These are phyloP conservation scores for Candida anglica DNA, from an alignment of 805 yeast species.

Conservation along the genomic window DNA sequence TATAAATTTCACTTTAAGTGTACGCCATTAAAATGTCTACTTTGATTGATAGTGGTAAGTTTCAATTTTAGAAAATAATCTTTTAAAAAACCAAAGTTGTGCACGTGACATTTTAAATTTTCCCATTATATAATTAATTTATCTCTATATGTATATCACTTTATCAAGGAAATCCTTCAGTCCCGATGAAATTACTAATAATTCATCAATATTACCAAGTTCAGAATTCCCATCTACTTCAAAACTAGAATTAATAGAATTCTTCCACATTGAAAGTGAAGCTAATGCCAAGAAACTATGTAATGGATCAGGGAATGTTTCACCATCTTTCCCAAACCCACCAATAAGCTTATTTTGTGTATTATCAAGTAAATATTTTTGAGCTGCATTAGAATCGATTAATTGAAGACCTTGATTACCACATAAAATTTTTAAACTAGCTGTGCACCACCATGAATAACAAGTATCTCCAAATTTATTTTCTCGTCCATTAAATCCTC, in stretches of 20 bases:
- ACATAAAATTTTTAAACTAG: constrained; percentile 47
- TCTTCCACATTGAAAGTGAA: constrained; percentile 33
- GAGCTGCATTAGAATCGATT: constrained; percentile 31
- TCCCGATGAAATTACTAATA: neutral
- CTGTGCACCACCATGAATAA: constrained; percentile 81
- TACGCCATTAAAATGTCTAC: too few relatives aligned
- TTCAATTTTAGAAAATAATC: too few relatives aligned
- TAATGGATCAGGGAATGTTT: constrained; percentile 64
- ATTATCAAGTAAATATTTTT: constrained; percentile 42
- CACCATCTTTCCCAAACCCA: constrained; percentile 71
- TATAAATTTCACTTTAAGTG: too few relatives aligned
- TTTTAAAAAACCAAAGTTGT: too few relatives aligned
- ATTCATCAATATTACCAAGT: too few relatives aligned
- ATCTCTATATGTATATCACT: too few relatives aligned
- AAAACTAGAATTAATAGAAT: too few relatives aligned
- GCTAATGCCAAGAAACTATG: constrained; percentile 65
- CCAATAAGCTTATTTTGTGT: constrained; percentile 68
- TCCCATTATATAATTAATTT: too few relatives aligned
- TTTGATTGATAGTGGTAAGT: too few relatives aligned
- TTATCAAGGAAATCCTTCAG: constrained; percentile 4
- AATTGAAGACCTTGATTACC: constrained; percentile 17
- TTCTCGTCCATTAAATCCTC: constrained; percentile 85
- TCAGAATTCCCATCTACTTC: too few relatives aligned
- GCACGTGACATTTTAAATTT: too few relatives aligned
- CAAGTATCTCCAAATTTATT: constrained; percentile 85